Evolutionary conservation across 1,284 basidiomycete genomes (phyloP), one percentile per base, ranked within the genome.

Genomic region (Heterobasidion irregulare): DNA sequence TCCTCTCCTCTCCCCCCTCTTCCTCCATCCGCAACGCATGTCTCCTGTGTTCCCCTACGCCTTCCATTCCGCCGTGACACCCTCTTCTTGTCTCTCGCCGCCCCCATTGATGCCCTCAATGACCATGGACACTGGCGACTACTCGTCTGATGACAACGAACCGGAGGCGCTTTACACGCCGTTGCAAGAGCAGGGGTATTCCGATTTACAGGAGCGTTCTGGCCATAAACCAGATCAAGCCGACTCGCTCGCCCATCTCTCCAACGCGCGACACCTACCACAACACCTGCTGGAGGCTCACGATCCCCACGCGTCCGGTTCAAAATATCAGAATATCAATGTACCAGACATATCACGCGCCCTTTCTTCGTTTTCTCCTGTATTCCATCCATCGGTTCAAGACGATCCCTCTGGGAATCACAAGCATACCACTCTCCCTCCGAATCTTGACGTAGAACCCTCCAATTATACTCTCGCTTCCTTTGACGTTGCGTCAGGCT

Each of bases 121-220:
- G 38, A 5, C 63, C 49, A 64, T 67, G 53, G 73, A 73, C 57
- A 58, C 67, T 49, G 68, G 65, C 51, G 71, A 71, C 59, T 65
- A 64, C 35, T 73, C 69, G 50, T 70, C 71, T 13, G 73, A 75
- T 62, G 72, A 73, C 63, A 71, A 71, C 59, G 38, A 41, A 12
- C 12, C 12, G 12, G 68, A 72, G 56, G 63, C 72, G 51, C 66
- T 71, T 34, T 66, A 71, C 54, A 72, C 71, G 7, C 38, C 72
- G 33, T 66, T 71, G 57, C 67, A 68, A 8, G 65, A 69, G 47
- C 65, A 69, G 50, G 61, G 65, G 56, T 61, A 67, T 47, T 62
- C 63, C 57, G 38, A 41, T n/a, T 8, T 41, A 12, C 38, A n/a
- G n/a, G 59, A 65, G 55, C 61, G 62, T 59, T 60, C 62, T 45